Conservation (phyloP, 495 filamentous ascomycete genomes). For the Neurospora sp. region DNA sequence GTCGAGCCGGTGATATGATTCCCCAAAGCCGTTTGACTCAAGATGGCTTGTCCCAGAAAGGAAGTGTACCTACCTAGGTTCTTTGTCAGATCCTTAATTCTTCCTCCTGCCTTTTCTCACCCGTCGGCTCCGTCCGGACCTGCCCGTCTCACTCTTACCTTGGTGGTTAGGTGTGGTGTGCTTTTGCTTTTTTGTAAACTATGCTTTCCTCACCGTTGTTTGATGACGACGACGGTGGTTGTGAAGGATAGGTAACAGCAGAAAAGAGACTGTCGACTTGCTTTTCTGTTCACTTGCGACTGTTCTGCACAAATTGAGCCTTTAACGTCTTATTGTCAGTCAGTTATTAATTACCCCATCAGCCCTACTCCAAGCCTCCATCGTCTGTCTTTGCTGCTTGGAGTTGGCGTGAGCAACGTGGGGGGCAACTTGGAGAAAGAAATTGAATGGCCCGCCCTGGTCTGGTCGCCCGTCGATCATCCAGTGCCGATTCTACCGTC, state of each 20-base stretch:
- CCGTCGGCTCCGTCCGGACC: background rate
- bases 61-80: background rate
- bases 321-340: background rate
- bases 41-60: background rate
- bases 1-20: background rate
- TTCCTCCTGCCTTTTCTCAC: background rate
- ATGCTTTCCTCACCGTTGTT: background rate
- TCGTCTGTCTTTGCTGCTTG: background rate
- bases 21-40: background rate
- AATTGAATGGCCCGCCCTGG: background rate
- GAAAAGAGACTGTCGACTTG: background rate
- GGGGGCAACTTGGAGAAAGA: background rate
- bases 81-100: slow-evolving; percentile 14
- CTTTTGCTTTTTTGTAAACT: background rate
- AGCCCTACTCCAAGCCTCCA: background rate
- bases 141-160: background rate
- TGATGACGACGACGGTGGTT: background rate
- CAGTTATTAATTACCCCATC: background rate
- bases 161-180: background rate
- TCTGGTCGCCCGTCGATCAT: background rate
- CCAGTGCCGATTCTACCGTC: background rate
- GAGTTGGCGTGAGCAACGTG: background rate
- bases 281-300: background rate
- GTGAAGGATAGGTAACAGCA: background rate
- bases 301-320: background rate